Evolutionary conservation across 2,329 filamentous ascomycete genomes (phyloP), one percentile per base, ranked within the genome.

Genomic region (Aspergillus amoenus): DNA sequence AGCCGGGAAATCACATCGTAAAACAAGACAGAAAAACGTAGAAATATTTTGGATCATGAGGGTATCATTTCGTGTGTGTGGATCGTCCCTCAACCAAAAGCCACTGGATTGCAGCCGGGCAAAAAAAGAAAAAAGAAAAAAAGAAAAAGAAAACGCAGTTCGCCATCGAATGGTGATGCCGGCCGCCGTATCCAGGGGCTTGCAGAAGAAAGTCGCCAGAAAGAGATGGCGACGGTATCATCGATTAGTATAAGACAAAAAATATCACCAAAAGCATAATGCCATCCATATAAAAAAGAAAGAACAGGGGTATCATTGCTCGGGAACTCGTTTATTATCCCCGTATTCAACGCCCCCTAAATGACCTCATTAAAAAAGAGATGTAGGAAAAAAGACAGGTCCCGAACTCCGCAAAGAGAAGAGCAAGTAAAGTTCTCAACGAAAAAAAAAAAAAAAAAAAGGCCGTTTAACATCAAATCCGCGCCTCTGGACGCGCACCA

Each of bases 291-390:
- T 11, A 42, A 42, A 34, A 47, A 34, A 63, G 69, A 71, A 57
- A 64, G 53, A 58, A 50, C 70, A 66, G 71, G 68, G 70, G 70
- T 73, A 74, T 75, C 70, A 72, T 74, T 74, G 71, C 65, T 63
- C 70, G 70, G 69, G 67, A 68, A 75, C 66, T 72, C 73, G 72
- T 76, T 58, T 76, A 74, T 75, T 67, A 68, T 74, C 72, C 58
- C 72, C 72, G 64, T 64, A 67, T 61, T 62, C 70, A 73, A 73
- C 69, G 64, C 67, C 73, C 27, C 69, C 56, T 56, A 52, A 53
- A 30, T 60, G n/a, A 49, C 24, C 52, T 43, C 34, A 63, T 52
- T 43, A 49, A 42, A 49, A 49, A 37, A 37, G 15, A 37, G 6
- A 37, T 13, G 34, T 13, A 37, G 34, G 15, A 37, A 34, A 41